Evolutionary conservation across 768 basidiomycete species (phyloP).

Genomic region (Serendipita sp.): DNA sequence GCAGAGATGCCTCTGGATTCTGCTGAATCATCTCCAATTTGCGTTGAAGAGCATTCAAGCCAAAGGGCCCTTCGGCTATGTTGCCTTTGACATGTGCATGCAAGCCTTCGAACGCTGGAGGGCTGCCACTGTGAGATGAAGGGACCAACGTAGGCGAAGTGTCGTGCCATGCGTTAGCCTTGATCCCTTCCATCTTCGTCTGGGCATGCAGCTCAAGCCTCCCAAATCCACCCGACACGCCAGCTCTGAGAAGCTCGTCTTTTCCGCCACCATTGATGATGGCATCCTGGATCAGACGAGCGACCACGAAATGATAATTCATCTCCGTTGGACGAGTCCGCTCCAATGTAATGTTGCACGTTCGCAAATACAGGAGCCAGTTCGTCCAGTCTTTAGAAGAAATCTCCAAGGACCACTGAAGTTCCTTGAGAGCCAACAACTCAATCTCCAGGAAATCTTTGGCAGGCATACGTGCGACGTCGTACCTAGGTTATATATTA

Average conservation of each 20-base stretch:
- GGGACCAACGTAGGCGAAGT: neutral
- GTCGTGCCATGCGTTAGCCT: neutral
- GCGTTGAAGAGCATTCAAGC: slow-evolving; percentile 3
- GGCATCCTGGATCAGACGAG: slow-evolving; percentile 2
- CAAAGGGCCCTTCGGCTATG: slow-evolving; percentile 2
- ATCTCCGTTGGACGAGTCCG: neutral
- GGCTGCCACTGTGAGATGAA: neutral
- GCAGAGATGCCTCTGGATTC: neutral
- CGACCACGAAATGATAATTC: neutral
- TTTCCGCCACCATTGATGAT: neutral
- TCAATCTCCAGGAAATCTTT: slow-evolving; percentile 2
- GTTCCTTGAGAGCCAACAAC: slow-evolving; percentile 6
- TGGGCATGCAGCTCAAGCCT: neutral
- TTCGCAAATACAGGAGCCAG: slow-evolving; percentile 1
- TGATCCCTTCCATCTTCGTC: neutral
- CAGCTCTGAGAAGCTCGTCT: neutral
- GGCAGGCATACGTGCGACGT: neutral
- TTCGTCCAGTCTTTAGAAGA: slow-evolving; percentile 5
- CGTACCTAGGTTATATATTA: neutral
- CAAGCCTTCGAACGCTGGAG: neutral
- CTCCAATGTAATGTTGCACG: slow-evolving; percentile 5
- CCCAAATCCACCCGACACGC: neutral
- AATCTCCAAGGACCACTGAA: slow-evolving; percentile 5
- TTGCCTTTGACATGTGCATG: slow-evolving; percentile 1
- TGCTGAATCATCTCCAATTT: neutral